phyloP scores from a whole-genome alignment of 495 filamentous ascomycete genomes.

The Neurospora tetrasperma region DNA sequence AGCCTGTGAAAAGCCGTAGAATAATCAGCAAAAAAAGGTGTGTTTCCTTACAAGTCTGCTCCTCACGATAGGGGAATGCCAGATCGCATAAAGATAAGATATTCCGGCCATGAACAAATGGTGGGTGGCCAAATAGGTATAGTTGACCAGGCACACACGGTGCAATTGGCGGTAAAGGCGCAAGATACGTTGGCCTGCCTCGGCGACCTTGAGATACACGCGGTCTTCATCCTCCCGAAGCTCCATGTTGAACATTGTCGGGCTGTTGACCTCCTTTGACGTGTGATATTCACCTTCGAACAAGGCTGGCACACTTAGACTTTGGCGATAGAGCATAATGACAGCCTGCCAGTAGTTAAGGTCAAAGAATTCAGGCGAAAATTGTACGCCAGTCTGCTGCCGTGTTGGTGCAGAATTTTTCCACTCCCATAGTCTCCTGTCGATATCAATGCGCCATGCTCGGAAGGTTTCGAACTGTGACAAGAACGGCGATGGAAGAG shows the following conservation, averaged over 20 bases:
- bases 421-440: slow-evolving; percentile 76
- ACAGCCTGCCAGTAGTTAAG: slow-evolving; percentile 98
- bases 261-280: slow-evolving; percentile 45
- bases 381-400: slow-evolving; percentile 71
- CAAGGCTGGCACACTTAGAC: slow-evolving; percentile 73
- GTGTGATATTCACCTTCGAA: slow-evolving; percentile 70
- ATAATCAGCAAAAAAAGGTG: neutral
- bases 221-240: slow-evolving; percentile 76
- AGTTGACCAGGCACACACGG: slow-evolving; percentile 80
- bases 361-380: slow-evolving; percentile 77
- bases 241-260: slow-evolving; percentile 37
- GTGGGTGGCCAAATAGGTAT: slow-evolving; percentile 93
- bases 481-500: slow-evolving; percentile 76
- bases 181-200: slow-evolving; percentile 87
- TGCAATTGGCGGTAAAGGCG: slow-evolving; percentile 86
- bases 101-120: slow-evolving; percentile 97
- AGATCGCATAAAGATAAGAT: slow-evolving; percentile 92
- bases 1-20: neutral
- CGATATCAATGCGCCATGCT: slow-evolving; percentile 81
- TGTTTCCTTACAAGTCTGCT: slow-evolving; percentile 61
- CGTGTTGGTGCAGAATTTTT: slow-evolving; percentile 69
- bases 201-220: slow-evolving; percentile 86
- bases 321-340: slow-evolving; percentile 91
- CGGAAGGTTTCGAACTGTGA: slow-evolving; percentile 75
- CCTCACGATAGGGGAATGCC: slow-evolving; percentile 85